These are phyloP conservation scores for Boechera divaricarpa DNA, from an alignment of 345 rosid genomes.

Conservation along the genomic window DNA sequence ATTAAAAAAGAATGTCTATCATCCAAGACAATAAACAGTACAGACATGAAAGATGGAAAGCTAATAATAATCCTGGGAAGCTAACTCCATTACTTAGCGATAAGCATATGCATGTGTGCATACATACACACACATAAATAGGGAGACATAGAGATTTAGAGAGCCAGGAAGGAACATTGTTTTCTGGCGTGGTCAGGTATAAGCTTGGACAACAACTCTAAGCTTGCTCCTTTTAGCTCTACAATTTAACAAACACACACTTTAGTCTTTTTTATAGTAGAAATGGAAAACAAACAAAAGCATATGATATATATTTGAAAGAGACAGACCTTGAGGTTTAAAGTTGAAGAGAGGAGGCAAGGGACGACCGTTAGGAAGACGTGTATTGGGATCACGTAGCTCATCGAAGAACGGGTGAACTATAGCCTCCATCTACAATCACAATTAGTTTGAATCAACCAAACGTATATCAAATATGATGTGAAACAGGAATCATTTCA, in stretches of 20 bases:
- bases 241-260: constrained; percentile 7
- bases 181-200: constrained; percentile 57
- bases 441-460: constrained; percentile 17
- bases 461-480: background rate
- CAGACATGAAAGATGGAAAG: background rate
- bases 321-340: constrained; percentile 48
- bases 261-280: background rate
- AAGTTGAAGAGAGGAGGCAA: constrained; percentile 75
- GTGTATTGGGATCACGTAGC: constrained; percentile 73
- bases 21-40: constrained; percentile 24
- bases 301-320: background rate
- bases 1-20: background rate
- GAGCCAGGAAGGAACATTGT: constrained; percentile 39
- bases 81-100: constrained; percentile 33
- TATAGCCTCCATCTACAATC: constrained; percentile 52
- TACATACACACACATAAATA: background rate
- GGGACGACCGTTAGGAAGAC: constrained; percentile 77
- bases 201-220: constrained; percentile 50
- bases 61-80: constrained; percentile 31
- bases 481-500: background rate
- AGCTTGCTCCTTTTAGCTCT: constrained; percentile 59
- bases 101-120: constrained; percentile 15
- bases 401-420: constrained; percentile 85
- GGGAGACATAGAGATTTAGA: constrained; percentile 1
- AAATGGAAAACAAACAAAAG: background rate